Conservation (phyloP, 768 basidiomycete genomes). For the Calocera viscosa region DNA sequence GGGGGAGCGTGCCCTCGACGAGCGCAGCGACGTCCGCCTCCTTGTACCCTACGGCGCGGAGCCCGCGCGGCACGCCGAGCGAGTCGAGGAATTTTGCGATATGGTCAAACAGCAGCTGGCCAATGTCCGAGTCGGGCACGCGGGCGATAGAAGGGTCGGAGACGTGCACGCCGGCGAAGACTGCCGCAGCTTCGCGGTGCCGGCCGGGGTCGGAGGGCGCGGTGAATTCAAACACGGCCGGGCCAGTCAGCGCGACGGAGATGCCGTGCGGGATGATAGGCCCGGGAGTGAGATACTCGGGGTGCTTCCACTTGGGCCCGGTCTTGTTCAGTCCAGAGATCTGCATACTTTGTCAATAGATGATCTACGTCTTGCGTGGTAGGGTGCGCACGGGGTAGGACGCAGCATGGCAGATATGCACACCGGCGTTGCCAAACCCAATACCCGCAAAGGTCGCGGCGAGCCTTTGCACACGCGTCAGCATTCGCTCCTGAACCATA, state of each 20-base stretch:
- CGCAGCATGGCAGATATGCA: slow-evolving; percentile 82
- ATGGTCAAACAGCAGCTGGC: slow-evolving; percentile 65
- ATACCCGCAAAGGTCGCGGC: slow-evolving; percentile 92
- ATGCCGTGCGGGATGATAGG: slow-evolving; percentile 93
- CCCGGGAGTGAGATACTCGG: slow-evolving; percentile 70
- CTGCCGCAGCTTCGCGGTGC: slow-evolving; percentile 75
- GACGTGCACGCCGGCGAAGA: slow-evolving; percentile 59
- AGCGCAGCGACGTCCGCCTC: slow-evolving; percentile 54
- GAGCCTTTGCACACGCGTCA: slow-evolving; percentile 36
- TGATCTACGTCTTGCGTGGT: no score
- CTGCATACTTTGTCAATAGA: slow-evolving; percentile 29
- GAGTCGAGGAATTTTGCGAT: slow-evolving; percentile 80
- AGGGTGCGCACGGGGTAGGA: slow-evolving; percentile 27
- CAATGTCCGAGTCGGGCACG: slow-evolving; percentile 68
- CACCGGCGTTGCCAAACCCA: slow-evolving; percentile 88
- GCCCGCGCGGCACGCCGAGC: slow-evolving; percentile 72
- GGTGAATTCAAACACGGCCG: slow-evolving; percentile 94
- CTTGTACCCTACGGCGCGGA: slow-evolving; percentile 71
- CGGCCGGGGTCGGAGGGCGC: slow-evolving; percentile 85
- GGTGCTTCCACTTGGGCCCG: slow-evolving; percentile 82
- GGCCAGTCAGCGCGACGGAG: slow-evolving; percentile 81
- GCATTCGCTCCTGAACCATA: neutral
- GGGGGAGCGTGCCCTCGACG: slow-evolving; percentile 86
- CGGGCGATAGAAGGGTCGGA: slow-evolving; percentile 49
- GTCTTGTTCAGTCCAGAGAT: slow-evolving; percentile 91